A percentile compares a stretch with the other conserved stretches of the same genome.
Conservation (phyloP, 495 filamentous ascomycete genomes). For the Penicillium arizonense region DNA sequence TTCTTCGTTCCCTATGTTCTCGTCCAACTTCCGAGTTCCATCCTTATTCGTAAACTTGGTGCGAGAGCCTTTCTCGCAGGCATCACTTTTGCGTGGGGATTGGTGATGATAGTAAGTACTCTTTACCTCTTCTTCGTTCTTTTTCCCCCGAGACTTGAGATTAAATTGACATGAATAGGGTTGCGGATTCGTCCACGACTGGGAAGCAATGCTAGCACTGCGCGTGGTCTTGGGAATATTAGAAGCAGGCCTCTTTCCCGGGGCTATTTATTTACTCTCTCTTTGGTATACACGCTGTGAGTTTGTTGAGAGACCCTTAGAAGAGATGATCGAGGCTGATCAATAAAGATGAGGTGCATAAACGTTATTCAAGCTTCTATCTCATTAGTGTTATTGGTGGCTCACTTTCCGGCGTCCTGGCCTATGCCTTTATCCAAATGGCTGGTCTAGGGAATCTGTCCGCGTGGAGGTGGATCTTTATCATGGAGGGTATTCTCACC, state of each 20-base stretch:
- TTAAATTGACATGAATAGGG: too few species aligned
- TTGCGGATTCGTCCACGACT: constrained; percentile 46
- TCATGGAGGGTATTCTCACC: constrained; percentile 65
- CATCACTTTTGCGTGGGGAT: constrained; percentile 6
- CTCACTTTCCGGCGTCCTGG: constrained; percentile 38
- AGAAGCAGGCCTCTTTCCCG: constrained; percentile 70
- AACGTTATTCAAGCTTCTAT: too few species aligned
- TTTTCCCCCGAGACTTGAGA: too few species aligned
- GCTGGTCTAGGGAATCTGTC: constrained; percentile 57
- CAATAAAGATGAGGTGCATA: too few species aligned
- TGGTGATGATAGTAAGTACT: constrained; percentile 10
- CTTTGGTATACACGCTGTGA: constrained; percentile 72
- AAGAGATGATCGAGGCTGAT: constrained; percentile 40
- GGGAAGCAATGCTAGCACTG: constrained; percentile 72
- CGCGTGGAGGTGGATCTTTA: constrained; percentile 78
- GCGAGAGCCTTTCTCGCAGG: constrained; percentile 6
- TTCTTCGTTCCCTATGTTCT: constrained; percentile 10
- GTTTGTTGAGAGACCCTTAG: constrained; percentile 69
- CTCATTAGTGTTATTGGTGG: too few species aligned
- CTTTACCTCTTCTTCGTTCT: too few species aligned
- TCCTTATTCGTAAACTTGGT: constrained; percentile 5
- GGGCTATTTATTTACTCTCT: constrained; percentile 67
- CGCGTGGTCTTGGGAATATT: constrained; percentile 68
- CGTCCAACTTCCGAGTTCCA: constrained; percentile 4
- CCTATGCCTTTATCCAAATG: constrained; percentile 56